Conservation (phyloP, 2,329 filamentous ascomycete species). For the Cladosporium phlei region DNA sequence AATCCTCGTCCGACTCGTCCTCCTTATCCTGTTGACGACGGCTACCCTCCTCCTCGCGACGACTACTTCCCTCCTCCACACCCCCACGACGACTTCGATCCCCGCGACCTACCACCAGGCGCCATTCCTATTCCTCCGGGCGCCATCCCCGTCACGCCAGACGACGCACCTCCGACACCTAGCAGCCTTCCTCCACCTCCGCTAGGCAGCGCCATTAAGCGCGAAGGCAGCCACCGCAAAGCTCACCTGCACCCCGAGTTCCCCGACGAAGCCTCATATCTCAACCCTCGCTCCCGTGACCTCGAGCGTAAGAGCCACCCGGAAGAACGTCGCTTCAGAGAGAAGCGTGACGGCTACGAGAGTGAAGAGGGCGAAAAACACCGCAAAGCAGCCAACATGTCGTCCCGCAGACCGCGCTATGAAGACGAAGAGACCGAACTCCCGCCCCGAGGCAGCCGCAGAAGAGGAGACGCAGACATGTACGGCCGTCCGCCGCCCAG, state of each 20-base stretch:
- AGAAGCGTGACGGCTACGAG: conserved; percentile 34
- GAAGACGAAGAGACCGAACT: conserved; percentile 16
- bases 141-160: conserved; percentile 2
- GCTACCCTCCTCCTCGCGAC: too few relatives aligned
- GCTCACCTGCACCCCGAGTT: conserved; percentile 29
- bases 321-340: conserved; percentile 29
- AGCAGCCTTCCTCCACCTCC: conserved; percentile 28
- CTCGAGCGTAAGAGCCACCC: conserved; percentile 31
- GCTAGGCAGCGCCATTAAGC: conserved; percentile 31
- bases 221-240: conserved; percentile 29
- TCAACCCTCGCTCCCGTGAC: conserved; percentile 29
- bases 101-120: conserved; percentile 3
- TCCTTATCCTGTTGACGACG: conserved; percentile 10
- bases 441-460: conserved; percentile 4
- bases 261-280: conserved; percentile 31
- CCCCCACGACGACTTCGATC: conserved; percentile 4
- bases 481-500: conserved; percentile 12
- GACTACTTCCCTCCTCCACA: too few relatives aligned
- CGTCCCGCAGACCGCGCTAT: conserved; percentile 11
- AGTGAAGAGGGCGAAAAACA: conserved; percentile 33
- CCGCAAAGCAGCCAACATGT: conserved; percentile 16
- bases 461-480: conserved; percentile 7
- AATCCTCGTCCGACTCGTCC: conserved; percentile 7
- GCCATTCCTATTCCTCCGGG: too few relatives aligned
- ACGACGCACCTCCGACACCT: conserved; percentile 8